These are phyloP conservation scores for Sphaerosporella brunnea DNA, from an alignment of 495 filamentous ascomycete species.

Conservation along the genomic window DNA sequence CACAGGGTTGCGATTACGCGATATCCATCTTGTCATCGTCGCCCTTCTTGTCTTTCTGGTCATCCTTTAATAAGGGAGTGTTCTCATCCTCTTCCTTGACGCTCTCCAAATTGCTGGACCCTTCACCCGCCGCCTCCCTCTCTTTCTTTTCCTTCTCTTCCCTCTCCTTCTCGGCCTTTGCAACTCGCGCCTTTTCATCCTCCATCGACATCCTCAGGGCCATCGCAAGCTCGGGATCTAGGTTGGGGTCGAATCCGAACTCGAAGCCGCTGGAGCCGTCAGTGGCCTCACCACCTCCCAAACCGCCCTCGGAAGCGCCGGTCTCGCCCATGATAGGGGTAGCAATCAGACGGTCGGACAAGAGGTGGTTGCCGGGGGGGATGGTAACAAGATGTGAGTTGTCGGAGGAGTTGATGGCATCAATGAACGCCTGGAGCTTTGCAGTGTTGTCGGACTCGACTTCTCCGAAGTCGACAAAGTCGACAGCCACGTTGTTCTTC, in stretches of 20 bases:
- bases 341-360: conserved; percentile 82
- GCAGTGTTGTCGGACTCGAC: conserved; percentile 74
- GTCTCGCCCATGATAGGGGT: conserved; percentile 62
- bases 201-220: conserved; percentile 97
- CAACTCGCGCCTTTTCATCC: conserved; percentile 85
- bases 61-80: conserved; percentile 47
- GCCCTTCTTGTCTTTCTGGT: conserved; percentile 43
- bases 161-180: conserved; percentile 59
- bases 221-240: conserved; percentile 82
- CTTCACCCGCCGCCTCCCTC: conserved; percentile 30
- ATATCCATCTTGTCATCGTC: conserved; percentile 84
- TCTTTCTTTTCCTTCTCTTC: conserved; percentile 49
- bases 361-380: conserved; percentile 71
- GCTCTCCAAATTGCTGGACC: conserved; percentile 41
- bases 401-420: conserved; percentile 73
- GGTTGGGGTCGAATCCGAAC: conserved; percentile 61
- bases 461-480: conserved; percentile 88
- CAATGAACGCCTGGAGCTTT: conserved; percentile 85
- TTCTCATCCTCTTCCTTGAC: conserved; percentile 68
- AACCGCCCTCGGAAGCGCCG: conserved; percentile 30
- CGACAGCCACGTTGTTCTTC: conserved; percentile 80
- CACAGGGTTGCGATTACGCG: conserved; percentile 38
- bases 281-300: conserved; percentile 35
- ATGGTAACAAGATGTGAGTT: conserved; percentile 83
- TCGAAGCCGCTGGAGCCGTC: conserved; percentile 43